These are phyloP conservation scores for Acer yangbiense DNA, from an alignment of 345 rosid species.

Conservation along the genomic window DNA sequence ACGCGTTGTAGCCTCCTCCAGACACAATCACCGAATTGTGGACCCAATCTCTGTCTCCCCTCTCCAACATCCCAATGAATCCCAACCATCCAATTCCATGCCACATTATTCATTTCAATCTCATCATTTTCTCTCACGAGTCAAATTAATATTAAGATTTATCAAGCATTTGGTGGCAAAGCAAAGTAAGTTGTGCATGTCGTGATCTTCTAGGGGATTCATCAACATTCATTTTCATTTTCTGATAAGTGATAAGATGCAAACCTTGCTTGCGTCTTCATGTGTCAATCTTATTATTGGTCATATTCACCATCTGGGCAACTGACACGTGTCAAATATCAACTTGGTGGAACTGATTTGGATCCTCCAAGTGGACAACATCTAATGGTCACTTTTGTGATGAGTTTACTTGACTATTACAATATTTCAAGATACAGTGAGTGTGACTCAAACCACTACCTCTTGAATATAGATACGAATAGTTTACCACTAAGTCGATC, in stretches of 20 bases:
- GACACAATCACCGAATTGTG: constrained; percentile 30
- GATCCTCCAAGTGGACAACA: constrained; percentile 3
- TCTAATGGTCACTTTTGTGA: constrained; percentile 9
- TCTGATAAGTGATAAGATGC: background rate
- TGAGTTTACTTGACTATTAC: background rate
- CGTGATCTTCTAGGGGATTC: background rate
- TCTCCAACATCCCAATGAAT: background rate
- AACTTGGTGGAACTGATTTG: background rate
- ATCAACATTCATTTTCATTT: background rate
- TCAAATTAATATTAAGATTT: no score
- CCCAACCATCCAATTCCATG: no score
- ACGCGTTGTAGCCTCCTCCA: constrained; percentile 45
- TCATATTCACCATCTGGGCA: background rate
- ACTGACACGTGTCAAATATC: background rate
- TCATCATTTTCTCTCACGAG: no score
- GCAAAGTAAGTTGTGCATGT: background rate
- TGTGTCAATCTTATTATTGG: background rate
- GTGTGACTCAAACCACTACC: no score
- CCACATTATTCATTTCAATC: no score
- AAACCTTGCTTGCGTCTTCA: no score
- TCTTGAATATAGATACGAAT: no score
- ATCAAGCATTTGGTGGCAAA: no score
- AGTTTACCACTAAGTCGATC: no score
- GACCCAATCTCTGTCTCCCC: background rate
- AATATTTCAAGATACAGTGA: no score